Percentiles rank a stretch among this genome's conserved stretches.
These are phyloP conservation scores for Quercus variabilis DNA, from an alignment of 306 rosid species.

Conservation along the genomic window DNA sequence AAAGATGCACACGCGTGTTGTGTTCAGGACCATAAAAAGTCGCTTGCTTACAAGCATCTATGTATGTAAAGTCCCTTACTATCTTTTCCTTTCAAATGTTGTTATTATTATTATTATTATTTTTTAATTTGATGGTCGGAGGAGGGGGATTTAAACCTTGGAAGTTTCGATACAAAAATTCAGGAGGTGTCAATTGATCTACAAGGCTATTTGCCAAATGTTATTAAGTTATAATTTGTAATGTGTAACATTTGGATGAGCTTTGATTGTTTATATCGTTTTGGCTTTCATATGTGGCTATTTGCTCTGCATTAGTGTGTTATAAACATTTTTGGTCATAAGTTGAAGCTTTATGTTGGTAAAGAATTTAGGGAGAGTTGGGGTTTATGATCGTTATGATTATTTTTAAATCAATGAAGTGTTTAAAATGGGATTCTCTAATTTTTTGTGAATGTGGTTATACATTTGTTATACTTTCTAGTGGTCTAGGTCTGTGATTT, in stretches of 20 bases:
- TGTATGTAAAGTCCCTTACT: conserved; percentile 52
- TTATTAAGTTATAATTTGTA: too few species aligned
- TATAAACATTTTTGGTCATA: not conserved
- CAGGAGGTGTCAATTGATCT: too few species aligned
- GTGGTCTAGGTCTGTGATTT: not conserved
- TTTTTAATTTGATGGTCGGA: too few species aligned
- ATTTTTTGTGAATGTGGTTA: not conserved
- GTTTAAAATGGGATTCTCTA: not conserved
- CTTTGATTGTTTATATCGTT: not conserved
- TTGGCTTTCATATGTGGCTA: not conserved
- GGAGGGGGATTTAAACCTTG: too few species aligned
- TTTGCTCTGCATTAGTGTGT: not conserved
- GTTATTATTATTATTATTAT: not conserved
- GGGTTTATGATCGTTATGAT: not conserved
- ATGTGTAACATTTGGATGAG: not conserved
- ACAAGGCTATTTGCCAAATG: too few species aligned
- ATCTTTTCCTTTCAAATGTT: not conserved
- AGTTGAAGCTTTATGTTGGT: too few species aligned
- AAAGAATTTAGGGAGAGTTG: not conserved
- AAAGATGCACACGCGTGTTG: conserved; percentile 47
- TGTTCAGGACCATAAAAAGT: conserved; percentile 65
- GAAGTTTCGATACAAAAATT: fast-evolving
- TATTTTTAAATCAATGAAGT: not conserved
- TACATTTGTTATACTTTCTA: not conserved
- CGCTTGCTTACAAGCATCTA: conserved; percentile 67